Base-by-base conservation (phyloP, 495 filamentous ascomycete genomes). In the Penicillium nucicola region DNA sequence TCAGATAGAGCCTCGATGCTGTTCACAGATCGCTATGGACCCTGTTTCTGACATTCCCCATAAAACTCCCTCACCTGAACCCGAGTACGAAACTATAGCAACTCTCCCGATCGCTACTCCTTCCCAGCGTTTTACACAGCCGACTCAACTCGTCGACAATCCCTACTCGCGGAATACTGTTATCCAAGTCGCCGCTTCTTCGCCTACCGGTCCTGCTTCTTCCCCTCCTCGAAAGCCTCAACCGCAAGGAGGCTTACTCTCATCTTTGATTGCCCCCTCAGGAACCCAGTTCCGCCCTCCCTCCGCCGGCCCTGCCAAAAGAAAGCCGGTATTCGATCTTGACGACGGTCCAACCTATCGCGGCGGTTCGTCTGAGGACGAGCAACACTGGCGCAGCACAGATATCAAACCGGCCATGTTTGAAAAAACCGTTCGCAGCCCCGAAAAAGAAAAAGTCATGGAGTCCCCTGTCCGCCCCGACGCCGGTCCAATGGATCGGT, bases 161-260 rank as follows among this genome's bases (percentile, higher is more conserved):
- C 57, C 66, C 4, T 62, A 66, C 31, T 58, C 65, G 31, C 53
- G 50, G 0, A 62, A 58, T 38, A 78, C 86, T 4, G 69, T 84
- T 10, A 77, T 97, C 34, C 90, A 95, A 60, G 91, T 97, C 2
- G 83, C 83, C 23, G 87, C 85, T 10, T 93, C 90, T n/a, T 93
- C 90, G 1, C 88, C 89, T 1, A 77, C 83, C 43, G 75, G 72
- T 30, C 65, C 75, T 13, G 55, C 68, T 14, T 71, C 76, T 17
- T 79, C 80, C 35, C 78, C 80, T 30, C 65, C 71, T 30, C 62
- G 67, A 22, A 65, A 63, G 17, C 40, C 52, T 17, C 45, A 45
- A 43, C 40, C 53, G 14, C 45, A 45, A 43, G 68, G 57, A 37
- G 76, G 75, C 35, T 47, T 68, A 20, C 60, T 90, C 14, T 80